phyloP scores from a whole-genome alignment of 768 basidiomycete genomes.

The Boletus subparvulus region DNA sequence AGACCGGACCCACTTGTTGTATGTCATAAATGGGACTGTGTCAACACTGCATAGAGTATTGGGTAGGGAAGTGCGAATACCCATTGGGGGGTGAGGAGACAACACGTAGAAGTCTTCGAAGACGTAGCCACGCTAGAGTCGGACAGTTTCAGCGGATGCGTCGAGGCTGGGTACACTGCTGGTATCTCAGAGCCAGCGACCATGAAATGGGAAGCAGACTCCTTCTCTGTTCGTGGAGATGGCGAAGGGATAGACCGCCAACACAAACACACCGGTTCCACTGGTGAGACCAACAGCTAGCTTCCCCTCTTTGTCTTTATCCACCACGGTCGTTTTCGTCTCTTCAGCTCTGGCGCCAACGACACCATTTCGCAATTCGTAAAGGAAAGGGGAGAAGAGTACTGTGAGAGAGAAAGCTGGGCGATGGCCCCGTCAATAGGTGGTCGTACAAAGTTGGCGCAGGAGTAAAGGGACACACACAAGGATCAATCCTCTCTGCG shows the following conservation, averaged over 20 bases:
- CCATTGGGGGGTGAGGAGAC: conserved; percentile 49
- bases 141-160: conserved; percentile 13
- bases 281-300: conserved; percentile 63
- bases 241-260: background rate
- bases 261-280: conserved; percentile 3
- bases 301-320: conserved; percentile 60
- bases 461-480: conserved; percentile 91
- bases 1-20: conserved; percentile 90
- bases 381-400: conserved; percentile 88
- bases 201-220: conserved; percentile 1
- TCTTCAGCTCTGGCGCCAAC: conserved; percentile 37
- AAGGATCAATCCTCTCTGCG: conserved; percentile 39
- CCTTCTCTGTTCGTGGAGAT: conserved; percentile 22
- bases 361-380: conserved; percentile 76
- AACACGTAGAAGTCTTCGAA: conserved; percentile 19
- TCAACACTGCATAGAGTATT: conserved; percentile 92
- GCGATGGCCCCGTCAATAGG: conserved; percentile 60
- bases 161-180: conserved; percentile 9
- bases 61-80: conserved; percentile 91
- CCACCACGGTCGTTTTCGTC: conserved; percentile 59
- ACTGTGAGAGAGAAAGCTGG: conserved; percentile 90
- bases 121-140: conserved; percentile 12
- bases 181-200: conserved; percentile 9
- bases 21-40: conserved; percentile 96
- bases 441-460: conserved; percentile 89